Evolutionary conservation across 495 filamentous ascomycete species (phyloP).

Genomic region (Hyphodiscus hymeniophilus): DNA sequence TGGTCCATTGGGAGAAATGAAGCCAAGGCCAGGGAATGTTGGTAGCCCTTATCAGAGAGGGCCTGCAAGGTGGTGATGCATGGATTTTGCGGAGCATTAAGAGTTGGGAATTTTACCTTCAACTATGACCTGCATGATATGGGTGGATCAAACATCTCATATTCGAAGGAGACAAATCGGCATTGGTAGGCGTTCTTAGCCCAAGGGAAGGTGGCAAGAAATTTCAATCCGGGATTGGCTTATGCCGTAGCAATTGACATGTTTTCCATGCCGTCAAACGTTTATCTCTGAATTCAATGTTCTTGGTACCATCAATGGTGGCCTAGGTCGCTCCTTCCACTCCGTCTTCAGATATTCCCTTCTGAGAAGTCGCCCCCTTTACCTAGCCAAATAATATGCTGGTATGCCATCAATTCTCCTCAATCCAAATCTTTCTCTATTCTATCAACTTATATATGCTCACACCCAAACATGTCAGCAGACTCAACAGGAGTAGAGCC

Average conservation of each 20-base stretch:
- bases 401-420: not conserved
- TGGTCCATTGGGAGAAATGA: constrained; percentile 5
- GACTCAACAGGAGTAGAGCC: constrained; percentile 8
- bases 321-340: constrained; percentile 7
- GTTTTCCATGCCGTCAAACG: not conserved
- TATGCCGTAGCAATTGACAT: constrained; percentile 9
- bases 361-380: not conserved
- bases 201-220: not conserved
- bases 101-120: too few species aligned
- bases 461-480: not conserved
- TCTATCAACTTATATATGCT: not conserved
- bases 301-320: not conserved
- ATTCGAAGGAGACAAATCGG: not conserved
- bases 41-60: constrained; percentile 16
- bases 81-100: not conserved
- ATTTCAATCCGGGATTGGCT: not conserved
- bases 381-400: not conserved
- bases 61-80: constrained; percentile 15
- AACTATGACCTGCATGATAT: too few species aligned
- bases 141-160: too few species aligned
- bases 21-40: constrained; percentile 7
- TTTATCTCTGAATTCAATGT: not conserved
- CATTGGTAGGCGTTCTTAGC: constrained; percentile 5
- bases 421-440: not conserved
- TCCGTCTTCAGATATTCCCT: not conserved